Evolutionary conservation across 2,329 filamentous ascomycete species (phyloP), one percentile per base, ranked within the genome.

Genomic region (Botrytis sinoallii): DNA sequence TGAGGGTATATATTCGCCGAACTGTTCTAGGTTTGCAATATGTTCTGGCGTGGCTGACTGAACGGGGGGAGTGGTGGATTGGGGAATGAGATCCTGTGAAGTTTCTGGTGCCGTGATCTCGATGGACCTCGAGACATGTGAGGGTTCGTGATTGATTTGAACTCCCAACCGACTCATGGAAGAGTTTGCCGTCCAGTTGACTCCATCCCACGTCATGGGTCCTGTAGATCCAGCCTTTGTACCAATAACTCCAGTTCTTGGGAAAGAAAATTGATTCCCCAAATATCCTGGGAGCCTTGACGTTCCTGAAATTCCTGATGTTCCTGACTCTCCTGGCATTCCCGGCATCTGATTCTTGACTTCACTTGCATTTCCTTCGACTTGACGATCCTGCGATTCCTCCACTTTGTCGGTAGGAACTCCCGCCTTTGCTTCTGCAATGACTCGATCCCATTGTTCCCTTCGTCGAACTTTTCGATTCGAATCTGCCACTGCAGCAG

Each of bases 401-500:
- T 75, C 70, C 32, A 75, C 74, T 61, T 48, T 22, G 32, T 46
- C 64, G 7, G 22, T 20, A 69, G 71, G 61, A 48, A 40, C 72
- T 48, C 76, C 74, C 40, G 81, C 81, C 67, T 83, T 82, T 64
- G 87, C 86, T 71, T 88, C 84, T 42, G 87, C 86, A 76, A 93
- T 87, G 73, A 88, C 87, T 32, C 82, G 80, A 72, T 93, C 90
- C 83, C 92, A 88, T 76, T 90, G 86, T 75, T 84, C 85, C 65
- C 87, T 85, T 75, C 88, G 85, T 59, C 84, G 83, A 71, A 88
- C 85, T 80, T 93, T 93, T 44, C 83, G 81, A 42, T 85, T 84
- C 9, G 88, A 87, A 80, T 94, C 92, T 44, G 88, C 83, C 4
- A 91, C 83, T 18, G 90, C 86, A 2, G 90, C 91, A 3, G 89